Conservation (phyloP, 768 basidiomycete species). For the Hortiboletus campestris region DNA sequence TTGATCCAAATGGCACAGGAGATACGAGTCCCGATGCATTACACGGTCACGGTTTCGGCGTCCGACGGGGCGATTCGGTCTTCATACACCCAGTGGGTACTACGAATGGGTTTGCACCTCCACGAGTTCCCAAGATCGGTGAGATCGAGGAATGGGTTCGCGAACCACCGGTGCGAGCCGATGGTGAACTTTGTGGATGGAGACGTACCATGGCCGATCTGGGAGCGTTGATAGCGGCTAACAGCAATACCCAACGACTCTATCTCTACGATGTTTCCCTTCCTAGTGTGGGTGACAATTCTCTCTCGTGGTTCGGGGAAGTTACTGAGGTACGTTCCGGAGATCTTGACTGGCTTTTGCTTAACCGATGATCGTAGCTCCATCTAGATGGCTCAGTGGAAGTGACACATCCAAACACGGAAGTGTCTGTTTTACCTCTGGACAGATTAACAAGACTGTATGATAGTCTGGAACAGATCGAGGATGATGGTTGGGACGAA, state of each 20-base stretch:
- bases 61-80: slow-evolving; percentile 81
- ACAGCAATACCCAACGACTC: slow-evolving; percentile 38
- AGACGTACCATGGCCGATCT: slow-evolving; percentile 69
- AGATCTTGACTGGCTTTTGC: slow-evolving; percentile 5
- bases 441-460: slow-evolving; percentile 72
- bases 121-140: slow-evolving; percentile 80
- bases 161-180: slow-evolving; percentile 48
- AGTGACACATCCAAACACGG: slow-evolving; percentile 64
- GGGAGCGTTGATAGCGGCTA: slow-evolving; percentile 54
- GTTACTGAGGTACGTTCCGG: slow-evolving; percentile 59
- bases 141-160: slow-evolving; percentile 81
- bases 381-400: slow-evolving; percentile 70
- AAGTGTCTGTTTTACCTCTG: slow-evolving; percentile 51
- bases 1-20: slow-evolving; percentile 78
- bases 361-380: slow-evolving; percentile 44
- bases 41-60: slow-evolving; percentile 65
- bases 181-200: slow-evolving; percentile 64
- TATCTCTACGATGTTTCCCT: slow-evolving; percentile 44
- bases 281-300: slow-evolving; percentile 38
- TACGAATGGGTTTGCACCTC: slow-evolving; percentile 69
- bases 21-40: slow-evolving; percentile 46
- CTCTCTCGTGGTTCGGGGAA: slow-evolving; percentile 82
- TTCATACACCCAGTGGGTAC: slow-evolving; percentile 68
- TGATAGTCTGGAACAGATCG: slow-evolving; percentile 79
- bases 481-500: slow-evolving; percentile 61